Evolutionary conservation across 2,329 filamentous ascomycete species (phyloP).

Genomic region (Colletotrichum sp.): DNA sequence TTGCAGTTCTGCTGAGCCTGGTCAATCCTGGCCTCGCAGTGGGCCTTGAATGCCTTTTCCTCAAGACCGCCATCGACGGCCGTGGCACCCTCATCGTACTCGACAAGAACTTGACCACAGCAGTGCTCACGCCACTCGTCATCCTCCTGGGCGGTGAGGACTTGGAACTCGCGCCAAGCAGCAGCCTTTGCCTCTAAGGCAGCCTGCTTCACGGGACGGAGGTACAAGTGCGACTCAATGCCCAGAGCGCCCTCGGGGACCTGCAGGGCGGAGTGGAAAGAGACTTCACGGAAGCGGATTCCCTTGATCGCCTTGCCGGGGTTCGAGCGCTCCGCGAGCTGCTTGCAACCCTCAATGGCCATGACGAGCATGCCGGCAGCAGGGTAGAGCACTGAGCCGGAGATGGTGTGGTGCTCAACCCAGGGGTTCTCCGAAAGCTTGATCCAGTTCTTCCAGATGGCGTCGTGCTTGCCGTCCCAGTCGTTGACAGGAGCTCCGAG

Average conservation of each 20-base stretch:
- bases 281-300: not conserved
- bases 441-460: conserved; percentile 25
- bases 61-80: not conserved
- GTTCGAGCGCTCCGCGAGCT: not conserved
- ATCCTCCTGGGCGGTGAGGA: not conserved
- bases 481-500: conserved; percentile 6
- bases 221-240: not conserved
- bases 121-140: not conserved
- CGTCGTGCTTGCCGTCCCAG: conserved; percentile 24
- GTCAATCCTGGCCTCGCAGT: not conserved
- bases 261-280: not conserved
- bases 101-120: not conserved
- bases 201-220: not conserved
- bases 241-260: not conserved
- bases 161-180: not conserved
- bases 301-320: conserved; percentile 11
- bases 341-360: not conserved
- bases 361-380: conserved; percentile 20
- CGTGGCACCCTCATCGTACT: not conserved
- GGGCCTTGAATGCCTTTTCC: not conserved
- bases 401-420: conserved; percentile 35
- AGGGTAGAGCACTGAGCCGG: conserved; percentile 32
- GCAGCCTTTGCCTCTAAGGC: not conserved
- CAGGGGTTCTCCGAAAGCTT: conserved; percentile 32
- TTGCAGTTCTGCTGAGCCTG: not conserved